These are phyloP conservation scores for Solanum gracilifrons DNA, from an alignment of 257 asterid species.

Conservation along the genomic window DNA sequence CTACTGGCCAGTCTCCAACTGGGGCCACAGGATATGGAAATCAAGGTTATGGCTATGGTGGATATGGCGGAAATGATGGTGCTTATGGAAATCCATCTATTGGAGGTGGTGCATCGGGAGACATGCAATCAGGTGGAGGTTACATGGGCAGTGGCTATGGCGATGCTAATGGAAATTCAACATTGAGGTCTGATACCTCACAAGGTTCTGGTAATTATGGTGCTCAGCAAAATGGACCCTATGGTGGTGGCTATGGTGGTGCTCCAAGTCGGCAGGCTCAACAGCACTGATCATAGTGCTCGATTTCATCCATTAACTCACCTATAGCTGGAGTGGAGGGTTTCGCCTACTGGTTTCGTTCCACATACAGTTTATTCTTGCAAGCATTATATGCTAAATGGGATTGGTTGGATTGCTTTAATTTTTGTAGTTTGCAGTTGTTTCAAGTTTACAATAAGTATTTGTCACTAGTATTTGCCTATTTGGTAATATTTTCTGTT, in stretches of 20 bases:
- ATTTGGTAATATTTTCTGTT: conserved; percentile 16
- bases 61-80: conserved; percentile 56
- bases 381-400: conserved; percentile 17
- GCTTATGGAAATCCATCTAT: conserved; percentile 40
- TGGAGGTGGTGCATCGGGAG: conserved; percentile 36
- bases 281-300: conserved; percentile 27
- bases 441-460: conserved; percentile 45
- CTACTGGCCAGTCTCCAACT: conserved; percentile 51
- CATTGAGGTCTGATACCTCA: conserved; percentile 57
- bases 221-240: conserved; percentile 21
- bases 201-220: conserved; percentile 47
- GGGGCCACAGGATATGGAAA: conserved; percentile 63
- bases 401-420: conserved; percentile 43
- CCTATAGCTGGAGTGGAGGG: conserved; percentile 4
- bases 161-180: conserved; percentile 45
- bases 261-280: conserved; percentile 39
- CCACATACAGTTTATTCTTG: conserved; percentile 28
- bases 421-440: conserved; percentile 15
- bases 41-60: conserved; percentile 80
- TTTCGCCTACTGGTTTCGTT: conserved; percentile 2
- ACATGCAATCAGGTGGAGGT: conserved; percentile 38
- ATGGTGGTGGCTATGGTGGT: conserved; percentile 57
- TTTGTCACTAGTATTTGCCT: conserved; percentile 35
- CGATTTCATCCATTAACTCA: neutral
- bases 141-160: conserved; percentile 52